Evolutionary conservation across 2,329 filamentous ascomycete species (phyloP), one percentile per base, ranked within the genome.

Genomic region (Fusarium staphyleae): DNA sequence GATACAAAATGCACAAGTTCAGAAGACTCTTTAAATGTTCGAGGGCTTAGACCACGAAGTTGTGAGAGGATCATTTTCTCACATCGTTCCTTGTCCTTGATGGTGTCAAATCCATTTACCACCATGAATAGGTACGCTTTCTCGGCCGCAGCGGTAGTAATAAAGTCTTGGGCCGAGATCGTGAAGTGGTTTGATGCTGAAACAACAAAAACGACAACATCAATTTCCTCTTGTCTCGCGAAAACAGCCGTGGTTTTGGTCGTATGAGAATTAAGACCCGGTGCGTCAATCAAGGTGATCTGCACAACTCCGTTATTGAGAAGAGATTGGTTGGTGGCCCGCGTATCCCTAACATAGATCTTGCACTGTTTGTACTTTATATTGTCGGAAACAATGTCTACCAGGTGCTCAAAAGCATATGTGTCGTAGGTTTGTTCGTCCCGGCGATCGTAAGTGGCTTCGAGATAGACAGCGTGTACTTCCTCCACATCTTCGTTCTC

Each of bases 41-140:
- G 87, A 3, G 93, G 95, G 69, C 93, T 98, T n/a, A 99, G 81
- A 19, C 86, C 86, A 41, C 83, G 80, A 13, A 99, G 87, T 73
- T 98, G 93, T 66, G 96, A 92, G 53, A 99, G 74, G 42, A 99
- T 95, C 85, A 91, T 89, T 69, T 95, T 91, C 72, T 96, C 85
- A 72, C 93, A 98, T 53, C 93, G 83, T 54, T 91, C 82, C 77
- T 97, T 95, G 74, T 98, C 93, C 60, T 89, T 84, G 66, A 99
- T 98, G 56, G 89, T 89, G 74, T 99, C 95, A 68, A 92, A 99
- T 14, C 93, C 93, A 70, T 99, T 99, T 63, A 99, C 95, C 11
- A 99, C 95, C 74, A 99, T 96, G 73, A 99, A 99, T 57, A 99
- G 93, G 71, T 99, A 99, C 0, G 95, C 93, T 75, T 99, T 99